Evolutionary conservation across 2,329 filamentous ascomycete species (phyloP).

Genomic region (Zasmidium citrigriseum): DNA sequence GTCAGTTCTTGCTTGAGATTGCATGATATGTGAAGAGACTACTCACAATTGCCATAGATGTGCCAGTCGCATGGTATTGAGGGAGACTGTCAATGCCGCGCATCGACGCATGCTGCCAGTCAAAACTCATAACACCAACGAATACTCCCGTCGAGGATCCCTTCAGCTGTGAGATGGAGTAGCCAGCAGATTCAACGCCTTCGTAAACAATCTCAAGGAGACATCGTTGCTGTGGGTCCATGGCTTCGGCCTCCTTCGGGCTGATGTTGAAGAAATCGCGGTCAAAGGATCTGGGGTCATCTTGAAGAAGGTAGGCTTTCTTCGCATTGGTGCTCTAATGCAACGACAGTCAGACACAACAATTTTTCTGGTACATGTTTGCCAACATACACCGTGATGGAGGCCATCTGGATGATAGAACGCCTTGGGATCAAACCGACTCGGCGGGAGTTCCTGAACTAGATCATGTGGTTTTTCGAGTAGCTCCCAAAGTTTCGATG

Average conservation of each 20-base stretch:
- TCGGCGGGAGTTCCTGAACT: conserved; percentile 20
- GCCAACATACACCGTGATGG: conserved; percentile 6
- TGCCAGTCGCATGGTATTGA: conserved; percentile 29
- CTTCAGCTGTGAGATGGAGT: conserved; percentile 4
- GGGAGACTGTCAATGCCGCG: conserved; percentile 13
- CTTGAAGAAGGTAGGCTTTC: conserved; percentile 31
- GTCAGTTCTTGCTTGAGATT: too few species aligned
- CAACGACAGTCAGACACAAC: conserved; percentile 25
- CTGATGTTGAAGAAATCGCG: conserved; percentile 46
- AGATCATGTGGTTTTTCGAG: conserved; percentile 14
- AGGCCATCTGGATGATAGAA: conserved; percentile 14
- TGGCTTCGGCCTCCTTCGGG: conserved; percentile 41
- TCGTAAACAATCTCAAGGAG: conserved; percentile 47
- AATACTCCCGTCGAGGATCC: conserved; percentile 21
- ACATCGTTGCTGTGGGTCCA: conserved; percentile 45
- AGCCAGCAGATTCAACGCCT: conserved; percentile 26
- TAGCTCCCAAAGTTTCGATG: conserved; percentile 12
- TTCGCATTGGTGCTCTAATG: conserved; percentile 17
- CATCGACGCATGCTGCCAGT: conserved; percentile 14
- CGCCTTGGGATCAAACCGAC: conserved; percentile 29
- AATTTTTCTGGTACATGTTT: conserved; percentile 7
- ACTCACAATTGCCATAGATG: conserved; percentile 39
- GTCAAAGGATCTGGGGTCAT: conserved; percentile 37
- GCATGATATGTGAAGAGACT: too few species aligned
- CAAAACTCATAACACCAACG: conserved; percentile 23